These are phyloP conservation scores for Sclerotiophoma versabilis DNA, from an alignment of 2,329 filamentous ascomycete species.

Conservation along the genomic window DNA sequence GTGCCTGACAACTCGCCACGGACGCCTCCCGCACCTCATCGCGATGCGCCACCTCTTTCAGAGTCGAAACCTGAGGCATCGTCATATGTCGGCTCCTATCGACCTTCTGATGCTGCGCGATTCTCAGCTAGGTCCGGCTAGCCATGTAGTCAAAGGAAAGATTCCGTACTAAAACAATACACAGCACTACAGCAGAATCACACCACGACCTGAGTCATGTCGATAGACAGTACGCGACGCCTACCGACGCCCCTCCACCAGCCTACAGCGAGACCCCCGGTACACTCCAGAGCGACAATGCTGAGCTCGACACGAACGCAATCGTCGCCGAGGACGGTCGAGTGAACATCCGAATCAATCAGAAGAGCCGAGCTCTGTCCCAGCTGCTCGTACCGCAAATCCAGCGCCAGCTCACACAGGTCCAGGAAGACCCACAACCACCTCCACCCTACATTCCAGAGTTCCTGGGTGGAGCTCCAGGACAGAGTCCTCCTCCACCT, in stretches of 20 bases:
- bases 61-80: conserved; percentile 37
- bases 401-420: conserved; percentile 47
- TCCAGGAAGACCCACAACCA: conserved; percentile 60
- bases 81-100: conserved; percentile 37
- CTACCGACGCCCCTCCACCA: conserved; percentile 42
- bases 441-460: conserved; percentile 76
- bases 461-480: conserved; percentile 69
- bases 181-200: conserved; percentile 21
- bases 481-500: conserved; percentile 59
- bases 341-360: conserved; percentile 52
- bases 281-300: conserved; percentile 48
- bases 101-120: conserved; percentile 28
- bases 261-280: conserved; percentile 53
- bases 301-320: conserved; percentile 56
- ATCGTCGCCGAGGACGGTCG: conserved; percentile 48
- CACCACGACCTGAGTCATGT: conserved; percentile 26
- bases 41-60: conserved; percentile 8
- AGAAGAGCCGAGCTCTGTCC: conserved; percentile 46
- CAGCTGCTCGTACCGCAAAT: conserved; percentile 49
- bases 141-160: not conserved
- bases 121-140: conserved; percentile 21
- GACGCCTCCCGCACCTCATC: conserved; percentile 1
- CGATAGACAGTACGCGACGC: conserved; percentile 24
- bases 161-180: conserved; percentile 16
- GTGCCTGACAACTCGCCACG: conserved; percentile 13